Evolutionary conservation across 331 rosid genomes (phyloP).

Genomic region (Quercus lobata): DNA sequence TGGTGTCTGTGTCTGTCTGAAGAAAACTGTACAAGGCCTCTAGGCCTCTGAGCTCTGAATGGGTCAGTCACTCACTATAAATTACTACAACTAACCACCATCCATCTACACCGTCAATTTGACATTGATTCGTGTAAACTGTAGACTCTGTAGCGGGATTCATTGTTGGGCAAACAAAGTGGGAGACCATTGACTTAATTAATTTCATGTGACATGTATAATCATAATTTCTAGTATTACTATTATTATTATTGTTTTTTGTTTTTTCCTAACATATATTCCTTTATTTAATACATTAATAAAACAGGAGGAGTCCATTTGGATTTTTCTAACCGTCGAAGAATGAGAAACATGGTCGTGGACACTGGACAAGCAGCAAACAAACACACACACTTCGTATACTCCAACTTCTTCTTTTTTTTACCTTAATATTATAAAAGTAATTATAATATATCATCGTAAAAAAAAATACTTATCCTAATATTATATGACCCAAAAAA

Average conservation of each 20-base stretch:
- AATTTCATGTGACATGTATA: neutral
- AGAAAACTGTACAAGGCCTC: no score
- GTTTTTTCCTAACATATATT: neutral
- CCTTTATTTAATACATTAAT: neutral
- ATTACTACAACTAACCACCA: neutral
- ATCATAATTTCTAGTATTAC: neutral
- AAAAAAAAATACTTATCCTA: neutral
- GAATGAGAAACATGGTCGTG: conserved; percentile 16
- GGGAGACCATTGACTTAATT: conserved; percentile 15
- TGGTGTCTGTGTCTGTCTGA: no score
- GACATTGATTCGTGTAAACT: neutral
- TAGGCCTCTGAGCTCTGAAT: neutral
- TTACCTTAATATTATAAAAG: neutral
- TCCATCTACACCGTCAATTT: neutral
- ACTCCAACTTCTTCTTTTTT: conserved; percentile 13
- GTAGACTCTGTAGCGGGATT: neutral
- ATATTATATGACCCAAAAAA: neutral
- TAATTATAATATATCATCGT: neutral
- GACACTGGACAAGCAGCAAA: conserved; percentile 2
- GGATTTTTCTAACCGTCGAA: conserved; percentile 42
- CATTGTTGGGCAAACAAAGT: neutral
- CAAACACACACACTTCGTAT: conserved; percentile 36
- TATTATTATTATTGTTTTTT: neutral
- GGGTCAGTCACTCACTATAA: neutral
- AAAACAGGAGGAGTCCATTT: conserved; percentile 11